Evolutionary conservation across 2,329 filamentous ascomycete genomes (phyloP).

Genomic region (Cladosporium halotolerans): DNA sequence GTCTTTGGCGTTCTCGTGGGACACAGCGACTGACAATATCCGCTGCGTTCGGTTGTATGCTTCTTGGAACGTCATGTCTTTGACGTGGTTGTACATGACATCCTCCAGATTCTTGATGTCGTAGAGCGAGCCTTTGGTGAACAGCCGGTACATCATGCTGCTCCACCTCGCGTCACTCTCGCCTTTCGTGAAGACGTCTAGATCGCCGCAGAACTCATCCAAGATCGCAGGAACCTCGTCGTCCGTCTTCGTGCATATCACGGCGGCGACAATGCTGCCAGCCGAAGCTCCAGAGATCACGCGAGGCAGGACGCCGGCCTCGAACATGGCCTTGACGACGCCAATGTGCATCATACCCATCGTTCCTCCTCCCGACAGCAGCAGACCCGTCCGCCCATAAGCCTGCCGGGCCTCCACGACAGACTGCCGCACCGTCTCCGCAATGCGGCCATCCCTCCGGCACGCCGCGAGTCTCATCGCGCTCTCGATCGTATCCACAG

Average conservation of each 20-base stretch:
- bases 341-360: conserved; percentile 92
- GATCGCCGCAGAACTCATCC: conserved; percentile 67
- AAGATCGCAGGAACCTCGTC: conserved; percentile 69
- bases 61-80: conserved; percentile 90
- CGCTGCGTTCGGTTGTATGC: conserved; percentile 90
- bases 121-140: conserved; percentile 78
- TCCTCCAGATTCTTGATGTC: conserved; percentile 75
- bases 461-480: conserved; percentile 5
- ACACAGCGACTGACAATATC: conserved; percentile 91
- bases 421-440: background rate
- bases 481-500: conserved; percentile 63
- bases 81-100: conserved; percentile 74
- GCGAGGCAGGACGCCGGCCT: conserved; percentile 67
- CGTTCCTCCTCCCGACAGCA: conserved; percentile 79
- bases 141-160: conserved; percentile 35
- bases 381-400: conserved; percentile 75
- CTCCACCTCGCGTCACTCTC: conserved; percentile 46
- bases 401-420: conserved; percentile 63
- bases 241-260: conserved; percentile 71
- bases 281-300: conserved; percentile 86
- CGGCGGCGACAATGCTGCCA: conserved; percentile 76
- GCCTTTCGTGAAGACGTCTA: conserved; percentile 64
- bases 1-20: conserved; percentile 72
- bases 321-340: conserved; percentile 73
- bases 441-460: background rate